phyloP scores from a whole-genome alignment of 2,329 filamentous ascomycete species.

The Fusarium sarcochroum region DNA sequence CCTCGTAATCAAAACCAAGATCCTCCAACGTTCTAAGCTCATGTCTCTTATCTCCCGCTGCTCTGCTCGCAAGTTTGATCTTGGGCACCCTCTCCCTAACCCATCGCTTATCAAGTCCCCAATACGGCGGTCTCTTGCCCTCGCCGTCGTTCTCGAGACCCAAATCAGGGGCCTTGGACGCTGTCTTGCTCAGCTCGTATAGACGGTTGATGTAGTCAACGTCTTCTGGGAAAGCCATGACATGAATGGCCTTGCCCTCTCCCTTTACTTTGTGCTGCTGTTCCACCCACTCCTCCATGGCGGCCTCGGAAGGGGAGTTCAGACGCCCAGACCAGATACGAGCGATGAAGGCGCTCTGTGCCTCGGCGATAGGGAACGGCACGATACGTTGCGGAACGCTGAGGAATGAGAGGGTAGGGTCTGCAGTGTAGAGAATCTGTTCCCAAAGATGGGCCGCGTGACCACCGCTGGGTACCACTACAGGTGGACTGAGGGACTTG shows the following conservation, averaged over 20 bases:
- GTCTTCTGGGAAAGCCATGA: conserved; percentile 65
- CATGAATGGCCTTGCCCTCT: conserved; percentile 57
- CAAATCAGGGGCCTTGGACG: conserved; percentile 47
- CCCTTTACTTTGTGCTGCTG: conserved; percentile 65
- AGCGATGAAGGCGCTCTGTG: conserved; percentile 76
- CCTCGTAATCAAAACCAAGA: conserved; percentile 57
- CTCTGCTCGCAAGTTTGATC: conserved; percentile 58
- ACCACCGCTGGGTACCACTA: conserved; percentile 72
- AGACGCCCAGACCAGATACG: conserved; percentile 76
- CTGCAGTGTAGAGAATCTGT: conserved; percentile 76
- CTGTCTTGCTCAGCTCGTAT: conserved; percentile 62
- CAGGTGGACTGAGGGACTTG: conserved; percentile 56
- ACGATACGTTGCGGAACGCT: conserved; percentile 77
- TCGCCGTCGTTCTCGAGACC: conserved; percentile 55
- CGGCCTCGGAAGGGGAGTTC: conserved; percentile 63
- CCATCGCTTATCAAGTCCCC: conserved; percentile 58
- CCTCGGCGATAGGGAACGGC: conserved; percentile 79
- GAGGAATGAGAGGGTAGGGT: conserved; percentile 77
- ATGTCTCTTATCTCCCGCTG: conserved; percentile 53
- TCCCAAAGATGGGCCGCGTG: conserved; percentile 78
- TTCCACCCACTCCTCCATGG: conserved; percentile 75
- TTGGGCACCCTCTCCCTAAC: conserved; percentile 56
- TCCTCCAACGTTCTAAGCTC: conserved; percentile 54
- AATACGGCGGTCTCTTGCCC: conserved; percentile 57
- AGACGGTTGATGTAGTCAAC: conserved; percentile 72